phyloP scores from a whole-genome alignment of 129 eudicot genomes.

The Flaveria sonorensis region DNA sequence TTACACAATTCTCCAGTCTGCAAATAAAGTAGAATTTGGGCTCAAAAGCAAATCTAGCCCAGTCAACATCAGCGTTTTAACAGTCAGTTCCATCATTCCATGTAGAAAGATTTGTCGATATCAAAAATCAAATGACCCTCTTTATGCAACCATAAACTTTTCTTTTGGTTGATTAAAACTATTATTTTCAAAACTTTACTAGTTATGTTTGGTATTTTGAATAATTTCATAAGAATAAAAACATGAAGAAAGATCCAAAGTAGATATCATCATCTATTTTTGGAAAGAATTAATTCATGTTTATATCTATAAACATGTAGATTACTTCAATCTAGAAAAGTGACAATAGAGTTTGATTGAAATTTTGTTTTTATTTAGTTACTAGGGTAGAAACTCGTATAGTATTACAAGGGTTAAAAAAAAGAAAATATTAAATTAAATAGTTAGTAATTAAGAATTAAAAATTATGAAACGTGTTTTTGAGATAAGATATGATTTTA shows the following conservation, averaged over 20 bases:
- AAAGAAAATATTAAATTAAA: no score
- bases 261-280: background rate
- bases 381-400: no score
- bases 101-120: background rate
- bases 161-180: background rate
- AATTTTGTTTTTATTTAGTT: no score
- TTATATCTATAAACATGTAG: background rate
- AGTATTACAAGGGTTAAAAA: no score
- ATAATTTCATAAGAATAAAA: background rate
- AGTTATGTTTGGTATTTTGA: background rate
- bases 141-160: slow-evolving; percentile 12
- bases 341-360: no score
- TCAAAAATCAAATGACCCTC: background rate
- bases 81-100: background rate
- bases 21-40: background rate
- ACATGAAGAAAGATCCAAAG: background rate
- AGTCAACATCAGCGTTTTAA: background rate
- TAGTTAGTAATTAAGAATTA: no score
- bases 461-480: no score
- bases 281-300: slow-evolving; percentile 2
- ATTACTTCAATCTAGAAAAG: no score
- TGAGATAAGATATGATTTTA: no score
- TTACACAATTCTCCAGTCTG: background rate
- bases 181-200: background rate
- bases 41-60: slow-evolving; percentile 16